phyloP scores from a whole-genome alignment of 352 stramenopile species.

The Globisporangium splendens region DNA sequence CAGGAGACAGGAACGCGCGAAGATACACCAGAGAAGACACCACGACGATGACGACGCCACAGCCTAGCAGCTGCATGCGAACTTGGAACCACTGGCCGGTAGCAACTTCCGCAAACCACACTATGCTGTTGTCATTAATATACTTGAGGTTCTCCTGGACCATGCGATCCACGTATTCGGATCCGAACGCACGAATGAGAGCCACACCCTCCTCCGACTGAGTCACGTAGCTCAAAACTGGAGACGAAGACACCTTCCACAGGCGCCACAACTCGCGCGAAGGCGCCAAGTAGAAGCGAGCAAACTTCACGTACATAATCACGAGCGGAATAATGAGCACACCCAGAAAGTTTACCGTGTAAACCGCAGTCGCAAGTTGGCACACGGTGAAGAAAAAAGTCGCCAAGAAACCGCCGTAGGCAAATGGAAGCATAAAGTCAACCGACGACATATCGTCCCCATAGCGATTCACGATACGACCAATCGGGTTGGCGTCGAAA shows the following conservation, averaged over 20 bases:
- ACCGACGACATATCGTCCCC: slow-evolving; percentile 80
- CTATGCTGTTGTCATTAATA: too few relatives aligned
- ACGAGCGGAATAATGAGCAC: slow-evolving; percentile 61
- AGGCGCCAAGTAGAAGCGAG: too few relatives aligned
- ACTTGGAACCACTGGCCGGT: slow-evolving; percentile 1
- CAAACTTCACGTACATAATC: background rate
- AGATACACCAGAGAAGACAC: too few relatives aligned
- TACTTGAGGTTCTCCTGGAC: too few relatives aligned
- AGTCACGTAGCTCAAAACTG: slow-evolving; percentile 37
- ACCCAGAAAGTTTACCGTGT: slow-evolving; percentile 58
- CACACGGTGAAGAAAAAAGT: slow-evolving; percentile 54
- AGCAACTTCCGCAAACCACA: too few relatives aligned
- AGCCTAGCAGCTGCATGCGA: too few relatives aligned
- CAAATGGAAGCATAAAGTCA: slow-evolving; percentile 49
- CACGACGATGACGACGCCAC: too few relatives aligned
- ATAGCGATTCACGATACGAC: slow-evolving; percentile 86
- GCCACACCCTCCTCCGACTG: slow-evolving; percentile 36
- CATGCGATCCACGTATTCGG: slow-evolving; percentile 37
- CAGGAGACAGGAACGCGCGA: too few relatives aligned
- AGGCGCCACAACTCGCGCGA: too few relatives aligned
- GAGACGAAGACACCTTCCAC: too few relatives aligned
- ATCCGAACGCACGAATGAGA: slow-evolving; percentile 39
- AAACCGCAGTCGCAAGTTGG: slow-evolving; percentile 56
- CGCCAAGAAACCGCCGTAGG: slow-evolving; percentile 24
- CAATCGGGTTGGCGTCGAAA: slow-evolving; percentile 87